Evolutionary conservation across 176 grass and related monocot species (phyloP).

Genomic region (Areca catechu): DNA sequence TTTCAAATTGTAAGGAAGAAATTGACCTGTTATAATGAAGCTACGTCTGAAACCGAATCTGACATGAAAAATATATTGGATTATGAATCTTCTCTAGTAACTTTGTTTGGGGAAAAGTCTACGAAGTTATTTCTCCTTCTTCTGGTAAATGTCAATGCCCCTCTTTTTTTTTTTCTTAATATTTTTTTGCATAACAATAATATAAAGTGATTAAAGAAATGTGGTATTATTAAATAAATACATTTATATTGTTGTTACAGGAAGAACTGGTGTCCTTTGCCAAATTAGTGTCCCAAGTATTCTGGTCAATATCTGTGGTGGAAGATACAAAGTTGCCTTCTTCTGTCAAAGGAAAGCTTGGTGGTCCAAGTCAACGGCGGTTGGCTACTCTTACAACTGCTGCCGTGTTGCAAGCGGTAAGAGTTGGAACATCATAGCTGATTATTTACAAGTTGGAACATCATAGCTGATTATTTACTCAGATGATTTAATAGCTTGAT

Average conservation of each 20-base stretch:
- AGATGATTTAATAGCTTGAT: no score
- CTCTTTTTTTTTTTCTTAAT: conserved; percentile 10
- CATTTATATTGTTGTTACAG: conserved; percentile 30
- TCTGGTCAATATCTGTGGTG: conserved; percentile 41
- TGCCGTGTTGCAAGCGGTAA: conserved; percentile 71
- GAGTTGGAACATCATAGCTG: conserved; percentile 1
- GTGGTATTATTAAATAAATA: background rate
- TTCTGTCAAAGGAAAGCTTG: conserved; percentile 91
- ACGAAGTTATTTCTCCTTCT: conserved; percentile 28
- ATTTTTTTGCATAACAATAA: no score
- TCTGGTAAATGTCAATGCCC: conserved; percentile 42
- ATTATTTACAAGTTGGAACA: background rate
- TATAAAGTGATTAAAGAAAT: no score
- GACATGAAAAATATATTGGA: conserved; percentile 20
- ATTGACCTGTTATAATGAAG: conserved; percentile 13
- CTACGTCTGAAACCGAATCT: conserved; percentile 12
- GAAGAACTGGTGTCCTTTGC: conserved; percentile 49
- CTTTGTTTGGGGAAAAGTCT: conserved; percentile 35
- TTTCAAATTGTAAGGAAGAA: conserved; percentile 41
- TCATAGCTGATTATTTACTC: background rate
- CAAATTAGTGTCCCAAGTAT: conserved; percentile 44
- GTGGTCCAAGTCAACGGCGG: conserved; percentile 74
- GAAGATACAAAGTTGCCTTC: conserved; percentile 47
- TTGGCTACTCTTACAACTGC: conserved; percentile 53
- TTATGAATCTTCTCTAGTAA: conserved; percentile 10